Evolutionary conservation across 2,329 filamentous ascomycete species (phyloP).

Genomic region (Pseudomassariella vexata): DNA sequence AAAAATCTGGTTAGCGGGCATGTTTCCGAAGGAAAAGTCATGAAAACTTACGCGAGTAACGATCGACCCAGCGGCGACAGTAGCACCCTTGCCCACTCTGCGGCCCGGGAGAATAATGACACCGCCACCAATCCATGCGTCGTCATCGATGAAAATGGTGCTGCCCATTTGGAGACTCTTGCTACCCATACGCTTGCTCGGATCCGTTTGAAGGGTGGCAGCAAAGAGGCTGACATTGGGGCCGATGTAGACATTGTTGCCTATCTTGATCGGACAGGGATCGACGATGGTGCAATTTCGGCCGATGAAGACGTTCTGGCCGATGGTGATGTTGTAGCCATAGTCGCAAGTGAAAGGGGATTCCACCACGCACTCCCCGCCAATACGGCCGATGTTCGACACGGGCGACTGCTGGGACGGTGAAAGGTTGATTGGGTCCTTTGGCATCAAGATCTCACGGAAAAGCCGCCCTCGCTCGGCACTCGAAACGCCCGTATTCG

Average conservation of each 20-base stretch:
- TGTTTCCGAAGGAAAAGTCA: not conserved
- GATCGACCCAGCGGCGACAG: conserved; percentile 77
- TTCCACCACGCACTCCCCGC: conserved; percentile 73
- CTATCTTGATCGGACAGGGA: conserved; percentile 76
- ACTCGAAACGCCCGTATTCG: conserved; percentile 63
- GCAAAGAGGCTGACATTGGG: conserved; percentile 85
- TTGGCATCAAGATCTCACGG: conserved; percentile 63
- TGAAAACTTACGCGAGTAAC: conserved; percentile 63
- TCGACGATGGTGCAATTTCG: conserved; percentile 83
- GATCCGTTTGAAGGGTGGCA: conserved; percentile 65
- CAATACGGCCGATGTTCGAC: conserved; percentile 56
- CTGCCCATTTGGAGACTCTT: conserved; percentile 66
- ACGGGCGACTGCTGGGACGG: conserved; percentile 46
- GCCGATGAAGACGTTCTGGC: conserved; percentile 77
- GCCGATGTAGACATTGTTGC: conserved; percentile 69
- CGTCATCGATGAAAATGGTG: conserved; percentile 73
- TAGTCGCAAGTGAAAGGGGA: conserved; percentile 91
- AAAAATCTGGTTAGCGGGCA: not conserved
- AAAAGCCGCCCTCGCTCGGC: conserved; percentile 66
- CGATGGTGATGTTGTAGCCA: conserved; percentile 89
- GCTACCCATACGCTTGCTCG: conserved; percentile 66
- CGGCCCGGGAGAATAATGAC: conserved; percentile 74
- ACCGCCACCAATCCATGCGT: conserved; percentile 77
- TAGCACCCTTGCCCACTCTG: conserved; percentile 71
- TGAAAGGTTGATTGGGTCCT: conserved; percentile 50